phyloP scores from a whole-genome alignment of 2,329 filamentous ascomycete genomes.

The Calonectria fujianensis region DNA sequence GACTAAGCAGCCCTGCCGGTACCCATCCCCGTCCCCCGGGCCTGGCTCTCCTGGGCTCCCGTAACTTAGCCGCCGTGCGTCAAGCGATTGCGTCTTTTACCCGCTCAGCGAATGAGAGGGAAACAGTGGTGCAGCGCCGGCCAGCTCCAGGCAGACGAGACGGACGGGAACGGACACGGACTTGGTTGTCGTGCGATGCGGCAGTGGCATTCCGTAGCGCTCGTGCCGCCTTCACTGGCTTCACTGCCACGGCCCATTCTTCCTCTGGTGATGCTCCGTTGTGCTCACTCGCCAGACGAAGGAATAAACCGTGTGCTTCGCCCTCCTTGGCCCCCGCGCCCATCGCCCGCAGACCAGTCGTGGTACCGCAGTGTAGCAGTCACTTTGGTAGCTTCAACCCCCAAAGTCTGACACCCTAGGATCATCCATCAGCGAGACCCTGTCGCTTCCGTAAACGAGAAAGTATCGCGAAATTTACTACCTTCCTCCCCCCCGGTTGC shows the following conservation, averaged over 20 bases:
- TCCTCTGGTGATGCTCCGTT: background rate
- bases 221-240: background rate
- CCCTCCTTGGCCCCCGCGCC: slow-evolving; percentile 13
- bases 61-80: slow-evolving; percentile 10
- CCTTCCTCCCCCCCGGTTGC: background rate
- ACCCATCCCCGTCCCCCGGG: background rate
- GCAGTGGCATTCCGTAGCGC: background rate
- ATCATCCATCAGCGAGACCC: slow-evolving; percentile 4
- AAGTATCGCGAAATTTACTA: slow-evolving; percentile 13
- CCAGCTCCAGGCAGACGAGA: slow-evolving; percentile 9
- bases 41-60: background rate
- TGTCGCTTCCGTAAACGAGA: slow-evolving; percentile 1
- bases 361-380: background rate
- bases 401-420: slow-evolving; percentile 5
- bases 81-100: slow-evolving; percentile 7
- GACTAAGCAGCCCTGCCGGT: slow-evolving; percentile 28
- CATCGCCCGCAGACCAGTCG: slow-evolving; percentile 4
- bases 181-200: slow-evolving; percentile 1
- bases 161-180: background rate
- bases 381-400: background rate
- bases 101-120: slow-evolving; percentile 5
- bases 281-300: slow-evolving; percentile 10
- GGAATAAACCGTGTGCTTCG: slow-evolving; percentile 4
- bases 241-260: background rate
- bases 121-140: background rate